Evolutionary conservation across 2,329 filamentous ascomycete species (phyloP).

Genomic region (Fusarium protoensiforme): DNA sequence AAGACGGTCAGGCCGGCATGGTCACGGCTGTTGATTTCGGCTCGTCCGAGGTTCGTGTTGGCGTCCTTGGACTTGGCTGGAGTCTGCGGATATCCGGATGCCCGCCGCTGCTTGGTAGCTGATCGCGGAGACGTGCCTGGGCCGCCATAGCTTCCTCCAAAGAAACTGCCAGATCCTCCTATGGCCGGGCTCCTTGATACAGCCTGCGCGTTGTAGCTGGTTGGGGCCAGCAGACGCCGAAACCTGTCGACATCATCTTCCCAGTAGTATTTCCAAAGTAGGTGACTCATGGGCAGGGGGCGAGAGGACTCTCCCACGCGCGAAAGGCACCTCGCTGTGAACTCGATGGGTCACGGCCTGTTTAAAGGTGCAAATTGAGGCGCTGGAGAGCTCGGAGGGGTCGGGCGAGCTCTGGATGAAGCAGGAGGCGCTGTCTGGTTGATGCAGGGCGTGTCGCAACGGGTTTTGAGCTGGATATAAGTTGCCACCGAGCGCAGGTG

Average conservation of each 20-base stretch:
- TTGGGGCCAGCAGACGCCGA: slow-evolving; percentile 84
- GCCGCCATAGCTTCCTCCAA: slow-evolving; percentile 54
- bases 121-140: slow-evolving; percentile 62
- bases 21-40: slow-evolving; percentile 88
- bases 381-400: slow-evolving; percentile 44
- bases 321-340: slow-evolving; percentile 87
- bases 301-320: slow-evolving; percentile 53
- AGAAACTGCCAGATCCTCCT: slow-evolving; percentile 48
- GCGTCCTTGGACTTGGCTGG: slow-evolving; percentile 58
- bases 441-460: slow-evolving; percentile 24
- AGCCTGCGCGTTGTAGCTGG: slow-evolving; percentile 67
- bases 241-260: slow-evolving; percentile 98
- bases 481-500: slow-evolving; percentile 38
- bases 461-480: slow-evolving; percentile 25
- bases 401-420: slow-evolving; percentile 3
- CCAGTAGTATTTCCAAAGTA: slow-evolving; percentile 96
- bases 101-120: slow-evolving; percentile 62
- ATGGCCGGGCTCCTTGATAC: slow-evolving; percentile 64
- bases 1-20: slow-evolving; percentile 83
- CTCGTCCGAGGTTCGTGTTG: slow-evolving; percentile 57
- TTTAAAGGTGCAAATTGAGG: slow-evolving; percentile 79
- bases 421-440: not conserved
- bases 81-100: slow-evolving; percentile 60
- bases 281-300: slow-evolving; percentile 82
- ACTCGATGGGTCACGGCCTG: slow-evolving; percentile 84